Evolutionary conservation across 2,329 filamentous ascomycete genomes (phyloP).

Genomic region (Phialemonium atrogriseum): DNA sequence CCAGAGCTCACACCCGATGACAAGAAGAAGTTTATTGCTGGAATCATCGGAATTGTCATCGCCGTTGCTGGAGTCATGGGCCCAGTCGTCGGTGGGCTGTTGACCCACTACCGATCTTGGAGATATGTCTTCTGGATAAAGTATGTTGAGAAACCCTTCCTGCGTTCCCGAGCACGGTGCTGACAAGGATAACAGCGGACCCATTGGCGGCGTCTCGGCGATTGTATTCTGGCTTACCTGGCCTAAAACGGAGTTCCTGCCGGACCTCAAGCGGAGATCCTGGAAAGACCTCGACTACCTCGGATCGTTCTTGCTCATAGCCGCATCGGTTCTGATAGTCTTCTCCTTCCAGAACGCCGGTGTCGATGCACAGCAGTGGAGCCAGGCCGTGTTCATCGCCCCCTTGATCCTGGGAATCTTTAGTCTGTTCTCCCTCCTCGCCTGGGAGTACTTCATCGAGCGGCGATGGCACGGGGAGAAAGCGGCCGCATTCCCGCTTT

Average conservation of each 20-base stretch:
- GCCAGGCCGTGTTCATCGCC: constrained; percentile 28
- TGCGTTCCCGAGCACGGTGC: background rate
- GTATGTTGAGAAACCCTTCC: constrained; percentile 21
- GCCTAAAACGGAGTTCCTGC: constrained; percentile 35
- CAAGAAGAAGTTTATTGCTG: constrained; percentile 33
- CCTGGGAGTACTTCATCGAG: constrained; percentile 29
- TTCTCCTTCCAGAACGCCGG: constrained; percentile 49
- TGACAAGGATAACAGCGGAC: constrained; percentile 30
- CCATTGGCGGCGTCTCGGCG: constrained; percentile 38
- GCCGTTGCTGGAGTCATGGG: constrained; percentile 41
- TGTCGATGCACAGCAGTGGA: constrained; percentile 29
- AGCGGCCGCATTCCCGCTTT: constrained; percentile 37
- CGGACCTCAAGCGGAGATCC: constrained; percentile 25
- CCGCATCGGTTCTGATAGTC: constrained; percentile 45
- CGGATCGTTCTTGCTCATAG: constrained; percentile 44
- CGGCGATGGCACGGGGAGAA: constrained; percentile 21
- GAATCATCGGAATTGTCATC: constrained; percentile 39
- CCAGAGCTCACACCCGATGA: constrained; percentile 37
- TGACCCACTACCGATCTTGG: constrained; percentile 42
- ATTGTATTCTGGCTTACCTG: constrained; percentile 39
- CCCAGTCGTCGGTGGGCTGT: constrained; percentile 40
- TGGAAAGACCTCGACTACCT: constrained; percentile 45
- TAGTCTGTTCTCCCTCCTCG: constrained; percentile 26
- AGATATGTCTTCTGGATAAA: constrained; percentile 54
- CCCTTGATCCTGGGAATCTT: constrained; percentile 28